A percentile compares a stretch with the other conserved stretches of the same genome.
Conservation (phyloP, 1,284 basidiomycete species). For the Sutorius eximius region DNA sequence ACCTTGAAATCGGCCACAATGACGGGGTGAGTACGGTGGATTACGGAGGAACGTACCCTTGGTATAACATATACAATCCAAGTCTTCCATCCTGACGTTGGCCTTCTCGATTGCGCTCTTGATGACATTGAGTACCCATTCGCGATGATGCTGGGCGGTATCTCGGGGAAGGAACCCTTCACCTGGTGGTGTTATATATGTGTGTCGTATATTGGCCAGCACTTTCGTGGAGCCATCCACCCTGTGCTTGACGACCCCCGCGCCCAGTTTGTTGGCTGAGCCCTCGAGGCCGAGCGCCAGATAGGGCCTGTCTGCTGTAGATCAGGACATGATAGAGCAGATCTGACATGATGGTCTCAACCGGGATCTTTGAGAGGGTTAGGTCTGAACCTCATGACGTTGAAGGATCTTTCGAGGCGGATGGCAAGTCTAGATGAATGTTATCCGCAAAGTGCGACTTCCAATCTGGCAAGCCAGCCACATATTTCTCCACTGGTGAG, state of each 20-base stretch:
- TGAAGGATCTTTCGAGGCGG: slow-evolving; percentile 17
- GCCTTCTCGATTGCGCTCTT: slow-evolving; percentile 78
- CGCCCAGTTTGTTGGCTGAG: slow-evolving; percentile 98
- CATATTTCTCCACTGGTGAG: neutral
- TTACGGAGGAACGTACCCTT: slow-evolving; percentile 63
- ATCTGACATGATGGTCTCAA: slow-evolving; percentile 24
- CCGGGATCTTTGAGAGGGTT: slow-evolving; percentile 38
- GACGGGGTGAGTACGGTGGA: neutral
- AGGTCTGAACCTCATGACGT: slow-evolving; percentile 15
- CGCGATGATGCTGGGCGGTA: slow-evolving; percentile 93
- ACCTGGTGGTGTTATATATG: slow-evolving; percentile 97
- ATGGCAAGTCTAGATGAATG: neutral
- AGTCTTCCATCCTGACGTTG: slow-evolving; percentile 66
- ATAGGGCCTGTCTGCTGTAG: slow-evolving; percentile 54
- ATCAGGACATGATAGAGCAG: slow-evolving; percentile 10
- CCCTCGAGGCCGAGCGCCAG: slow-evolving; percentile 89
- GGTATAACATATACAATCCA: slow-evolving; percentile 97
- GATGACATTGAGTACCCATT: slow-evolving; percentile 88
- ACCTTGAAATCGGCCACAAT: slow-evolving; percentile 47
- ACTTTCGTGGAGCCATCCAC: slow-evolving; percentile 67
- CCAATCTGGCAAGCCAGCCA: neutral
- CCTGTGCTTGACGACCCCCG: slow-evolving; percentile 87
- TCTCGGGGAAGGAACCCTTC: slow-evolving; percentile 96
- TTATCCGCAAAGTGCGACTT: neutral
- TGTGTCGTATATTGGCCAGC: slow-evolving; percentile 88